Base-by-base conservation (phyloP, 768 basidiomycete species). In the Gelatoporia subvermispora region DNA sequence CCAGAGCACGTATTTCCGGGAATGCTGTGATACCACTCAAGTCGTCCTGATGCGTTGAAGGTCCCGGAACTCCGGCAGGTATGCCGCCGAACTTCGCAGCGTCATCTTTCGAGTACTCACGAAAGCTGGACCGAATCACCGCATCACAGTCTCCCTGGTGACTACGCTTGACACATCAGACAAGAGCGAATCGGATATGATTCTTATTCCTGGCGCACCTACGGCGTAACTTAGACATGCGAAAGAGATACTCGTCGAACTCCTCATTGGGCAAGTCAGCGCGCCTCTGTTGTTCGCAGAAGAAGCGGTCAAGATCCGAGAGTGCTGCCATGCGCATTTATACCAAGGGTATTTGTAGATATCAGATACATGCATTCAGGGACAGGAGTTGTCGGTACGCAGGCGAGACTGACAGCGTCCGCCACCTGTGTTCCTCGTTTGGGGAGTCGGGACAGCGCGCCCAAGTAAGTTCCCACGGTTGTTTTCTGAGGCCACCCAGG, bases 241-340 rank as follows among this genome's bases (percentile, higher is more conserved):
- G 52, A 15, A 35, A 34, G n/a, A 77, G 52, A 53, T 77, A 82
- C 39, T 74, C 72, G 15, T 75, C 68, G 40, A 76, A 52, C 35
- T 76, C 73, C 59, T 82, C 78, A 35, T 80, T 75, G 3, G 78
- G 75, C 16, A 77, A 50, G 40, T 67, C 71, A 78, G 82, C 77
- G 8, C 69, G 71, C 45, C 63, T 65, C 43, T 82, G 76, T 61
- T 77, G 78, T 60, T 82, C 81, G 18, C 60, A 61, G 55, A 77
- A 84, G 52, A 79, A 82, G 1, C 65, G 62, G 10, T 79, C 69
- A 11, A 73, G 24, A 5, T 56, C 45, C 15, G 44, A 47, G 43
- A 55, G 43, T 17, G 25, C 22, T 8, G 28, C 7, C 28, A 35
- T 41, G 20, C 42, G 9, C 4, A 0, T 40, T 16, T 4, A 8